Evolutionary conservation across 306 rosid species (phyloP).

Genomic region (Biancaea sappan): DNA sequence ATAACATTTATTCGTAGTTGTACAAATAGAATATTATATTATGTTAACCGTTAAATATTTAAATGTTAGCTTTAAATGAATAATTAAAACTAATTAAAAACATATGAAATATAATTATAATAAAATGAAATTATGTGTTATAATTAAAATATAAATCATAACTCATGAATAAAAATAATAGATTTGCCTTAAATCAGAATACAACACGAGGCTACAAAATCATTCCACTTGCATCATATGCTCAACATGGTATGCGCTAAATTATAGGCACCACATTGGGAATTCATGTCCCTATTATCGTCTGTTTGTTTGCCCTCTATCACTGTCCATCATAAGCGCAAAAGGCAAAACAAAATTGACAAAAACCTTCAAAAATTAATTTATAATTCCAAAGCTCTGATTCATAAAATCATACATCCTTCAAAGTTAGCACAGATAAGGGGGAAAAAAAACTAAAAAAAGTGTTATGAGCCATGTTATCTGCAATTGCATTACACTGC

Average conservation of each 20-base stretch:
- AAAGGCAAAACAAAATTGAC: not conserved
- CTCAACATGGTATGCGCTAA: not conserved
- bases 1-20: no score
- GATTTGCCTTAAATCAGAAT: no score
- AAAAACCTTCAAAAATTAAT: not conserved
- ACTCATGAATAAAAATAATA: no score
- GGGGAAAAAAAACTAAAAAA: not conserved
- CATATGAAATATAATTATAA: no score
- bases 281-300: not conserved
- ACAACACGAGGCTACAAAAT: not conserved
- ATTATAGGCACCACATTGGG: not conserved
- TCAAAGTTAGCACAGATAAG: not conserved
- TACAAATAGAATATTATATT: no score
- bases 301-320: not conserved
- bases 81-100: no score
- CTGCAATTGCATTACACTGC: slow-evolving; percentile 10
- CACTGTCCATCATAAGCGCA: not conserved
- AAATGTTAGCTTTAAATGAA: no score
- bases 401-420: not conserved
- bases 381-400: not conserved
- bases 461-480: not conserved
- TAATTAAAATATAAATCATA: no score
- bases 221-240: not conserved
- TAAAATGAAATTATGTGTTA: no score
- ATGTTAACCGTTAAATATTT: no score